These are phyloP conservation scores for Phialophora tarda DNA, from an alignment of 2,329 filamentous ascomycete genomes.

Conservation along the genomic window DNA sequence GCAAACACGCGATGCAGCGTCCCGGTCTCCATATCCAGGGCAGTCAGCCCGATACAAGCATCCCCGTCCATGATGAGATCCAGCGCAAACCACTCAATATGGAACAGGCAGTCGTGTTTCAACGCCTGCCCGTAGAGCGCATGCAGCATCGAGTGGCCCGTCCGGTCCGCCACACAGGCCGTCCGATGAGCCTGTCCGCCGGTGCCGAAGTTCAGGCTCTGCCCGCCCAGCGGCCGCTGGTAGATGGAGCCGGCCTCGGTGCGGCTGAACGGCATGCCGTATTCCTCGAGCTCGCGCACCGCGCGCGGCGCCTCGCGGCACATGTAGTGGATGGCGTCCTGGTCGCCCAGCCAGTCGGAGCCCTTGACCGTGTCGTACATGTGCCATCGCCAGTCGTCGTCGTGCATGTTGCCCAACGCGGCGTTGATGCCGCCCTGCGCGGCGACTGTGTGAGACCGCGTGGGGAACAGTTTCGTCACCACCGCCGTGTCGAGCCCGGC, in stretches of 20 bases:
- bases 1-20: constrained; percentile 88
- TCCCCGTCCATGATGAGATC: constrained; percentile 98
- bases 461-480: constrained; percentile 68
- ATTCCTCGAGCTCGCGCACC: constrained; percentile 79
- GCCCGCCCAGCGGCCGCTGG: constrained; percentile 97
- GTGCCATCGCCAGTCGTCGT: constrained; percentile 65
- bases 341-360: constrained; percentile 64
- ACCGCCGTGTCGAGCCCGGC: constrained; percentile 69
- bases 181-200: constrained; percentile 97
- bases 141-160: constrained; percentile 95
- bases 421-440: constrained; percentile 70
- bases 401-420: constrained; percentile 61
- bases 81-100: constrained; percentile 98
- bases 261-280: constrained; percentile 89
- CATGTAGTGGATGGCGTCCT: constrained; percentile 67
- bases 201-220: constrained; percentile 92
- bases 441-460: constrained; percentile 68
- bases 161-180: constrained; percentile 94
- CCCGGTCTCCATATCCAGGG: constrained; percentile 91
- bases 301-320: constrained; percentile 60
- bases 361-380: constrained; percentile 66
- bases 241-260: constrained; percentile 99
- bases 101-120: constrained; percentile 98
- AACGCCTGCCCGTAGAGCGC: constrained; percentile 98
- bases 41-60: constrained; percentile 91